Base-by-base conservation (phyloP, 306 rosid genomes). In the Dalbergia cochinchinensis region DNA sequence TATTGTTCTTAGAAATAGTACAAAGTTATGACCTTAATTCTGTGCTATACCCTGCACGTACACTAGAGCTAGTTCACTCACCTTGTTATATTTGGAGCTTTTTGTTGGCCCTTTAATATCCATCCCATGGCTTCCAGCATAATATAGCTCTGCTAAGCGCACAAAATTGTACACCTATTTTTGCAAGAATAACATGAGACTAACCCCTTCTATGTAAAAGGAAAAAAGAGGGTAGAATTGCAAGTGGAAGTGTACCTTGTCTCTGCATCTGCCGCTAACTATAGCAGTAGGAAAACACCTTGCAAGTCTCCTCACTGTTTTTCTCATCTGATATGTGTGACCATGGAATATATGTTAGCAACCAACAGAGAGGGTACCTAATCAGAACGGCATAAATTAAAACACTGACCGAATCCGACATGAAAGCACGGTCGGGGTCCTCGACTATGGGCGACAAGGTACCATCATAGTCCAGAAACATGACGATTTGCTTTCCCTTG, bases 121-220 rank as follows among this genome's bases (percentile, higher is more conserved):
- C 99, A 95, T 95, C 26, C 99, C 99, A 89, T 95, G 99, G 86
- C 99, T 95, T 73, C 99, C 99, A 22, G 99, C 99, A 81, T 94
- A 94, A 84, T 92, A 94, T 57, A 94, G 75, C 82, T 94, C 99
- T 50, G 92, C 94, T 88, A 94, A 79, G 6, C 86, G 89, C 74
- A 94, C 96, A 80, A 94, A 94, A 41, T 80, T 86, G 82, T 88
- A 95, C 7, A 94, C 97, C 98, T 94, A 18, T 48, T 53, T 63
- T 65, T 11, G 39, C 13, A 66, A 47, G 3, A 73, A 50, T 14
- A 71, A 18, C 1, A 64, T 8, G 8, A 59, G 64, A 54, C 57
- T 48, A 70, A 5, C 51, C 33, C 22, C 9, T 12, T 37, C 62
- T 5, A 0, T 11, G 16, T 10, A 68, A n/a, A 20, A 14, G 34